phyloP scores from a whole-genome alignment of 2,329 filamentous ascomycete species.

The Colletotrichum sp. region DNA sequence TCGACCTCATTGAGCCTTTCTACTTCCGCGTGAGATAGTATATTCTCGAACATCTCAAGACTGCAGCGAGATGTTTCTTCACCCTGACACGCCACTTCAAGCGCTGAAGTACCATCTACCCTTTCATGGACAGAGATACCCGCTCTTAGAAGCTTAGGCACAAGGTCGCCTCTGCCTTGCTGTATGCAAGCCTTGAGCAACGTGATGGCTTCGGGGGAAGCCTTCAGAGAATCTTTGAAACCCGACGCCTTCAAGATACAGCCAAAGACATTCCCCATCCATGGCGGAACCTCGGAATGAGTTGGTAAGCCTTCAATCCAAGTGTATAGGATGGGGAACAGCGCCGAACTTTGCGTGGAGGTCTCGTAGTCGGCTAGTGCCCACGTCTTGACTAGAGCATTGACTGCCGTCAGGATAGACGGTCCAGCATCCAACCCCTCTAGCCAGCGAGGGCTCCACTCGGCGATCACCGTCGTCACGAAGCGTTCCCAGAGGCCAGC shows the following conservation, averaged over 20 bases:
- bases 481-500: conserved; percentile 15
- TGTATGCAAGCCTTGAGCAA: neutral
- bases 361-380: neutral
- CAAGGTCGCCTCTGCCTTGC: neutral
- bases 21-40: neutral
- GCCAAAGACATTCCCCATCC: neutral
- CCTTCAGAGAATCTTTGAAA: neutral
- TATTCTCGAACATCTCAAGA: neutral
- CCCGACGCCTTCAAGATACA: neutral
- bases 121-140: neutral
- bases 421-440: neutral
- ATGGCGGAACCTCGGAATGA: neutral
- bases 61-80: neutral
- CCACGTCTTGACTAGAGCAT: neutral
- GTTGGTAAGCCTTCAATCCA: neutral
- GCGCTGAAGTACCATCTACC: neutral
- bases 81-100: neutral
- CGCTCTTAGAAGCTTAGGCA: neutral
- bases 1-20: neutral
- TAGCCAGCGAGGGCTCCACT: neutral
- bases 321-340: neutral
- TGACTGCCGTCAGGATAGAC: neutral
- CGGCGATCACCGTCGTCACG: neutral
- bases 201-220: neutral
- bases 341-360: neutral